These are phyloP conservation scores for Celoporthe dispersa DNA, from an alignment of 2,329 filamentous ascomycete genomes.

Conservation along the genomic window DNA sequence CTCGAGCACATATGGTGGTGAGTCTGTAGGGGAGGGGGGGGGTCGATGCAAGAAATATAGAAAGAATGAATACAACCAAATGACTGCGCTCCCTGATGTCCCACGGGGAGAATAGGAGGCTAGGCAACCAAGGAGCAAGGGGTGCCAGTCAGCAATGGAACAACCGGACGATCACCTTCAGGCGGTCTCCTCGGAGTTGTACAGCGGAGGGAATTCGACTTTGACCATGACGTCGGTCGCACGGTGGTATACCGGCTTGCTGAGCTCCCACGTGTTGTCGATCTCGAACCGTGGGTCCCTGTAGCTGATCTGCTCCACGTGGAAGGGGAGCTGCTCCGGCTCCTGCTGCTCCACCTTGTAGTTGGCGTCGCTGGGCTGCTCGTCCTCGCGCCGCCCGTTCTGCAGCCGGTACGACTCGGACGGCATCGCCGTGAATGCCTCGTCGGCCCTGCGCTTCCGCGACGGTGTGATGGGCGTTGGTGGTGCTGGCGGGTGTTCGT, in stretches of 20 bases:
- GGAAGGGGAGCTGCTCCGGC: not conserved
- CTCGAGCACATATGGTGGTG: not conserved
- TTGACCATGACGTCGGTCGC: constrained; percentile 14
- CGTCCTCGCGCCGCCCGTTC: constrained; percentile 25
- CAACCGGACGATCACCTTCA: not conserved
- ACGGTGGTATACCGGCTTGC: constrained; percentile 18
- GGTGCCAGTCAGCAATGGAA: not conserved
- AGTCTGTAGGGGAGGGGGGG: not conserved
- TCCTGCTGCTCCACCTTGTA: constrained; percentile 10
- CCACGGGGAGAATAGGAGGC: too few relatives aligned
- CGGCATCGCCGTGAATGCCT: constrained; percentile 20
- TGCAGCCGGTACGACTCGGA: constrained; percentile 24
- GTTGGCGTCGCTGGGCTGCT: constrained; percentile 17
- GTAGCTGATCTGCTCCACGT: not conserved
- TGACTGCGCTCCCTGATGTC: not conserved
- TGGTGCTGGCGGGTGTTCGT: constrained; percentile 11
- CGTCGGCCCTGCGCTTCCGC: constrained; percentile 24
- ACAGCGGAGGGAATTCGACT: constrained; percentile 13
- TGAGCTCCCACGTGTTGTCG: constrained; percentile 16
- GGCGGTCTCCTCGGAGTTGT: not conserved
- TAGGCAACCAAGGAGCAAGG: not conserved
- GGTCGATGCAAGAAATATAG: not conserved
- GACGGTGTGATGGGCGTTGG: constrained; percentile 8
- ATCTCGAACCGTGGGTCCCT: not conserved
- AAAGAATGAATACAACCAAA: not conserved